These are phyloP conservation scores for Diaporthe sp. DNA, from an alignment of 2,329 filamentous ascomycete species.

Conservation along the genomic window DNA sequence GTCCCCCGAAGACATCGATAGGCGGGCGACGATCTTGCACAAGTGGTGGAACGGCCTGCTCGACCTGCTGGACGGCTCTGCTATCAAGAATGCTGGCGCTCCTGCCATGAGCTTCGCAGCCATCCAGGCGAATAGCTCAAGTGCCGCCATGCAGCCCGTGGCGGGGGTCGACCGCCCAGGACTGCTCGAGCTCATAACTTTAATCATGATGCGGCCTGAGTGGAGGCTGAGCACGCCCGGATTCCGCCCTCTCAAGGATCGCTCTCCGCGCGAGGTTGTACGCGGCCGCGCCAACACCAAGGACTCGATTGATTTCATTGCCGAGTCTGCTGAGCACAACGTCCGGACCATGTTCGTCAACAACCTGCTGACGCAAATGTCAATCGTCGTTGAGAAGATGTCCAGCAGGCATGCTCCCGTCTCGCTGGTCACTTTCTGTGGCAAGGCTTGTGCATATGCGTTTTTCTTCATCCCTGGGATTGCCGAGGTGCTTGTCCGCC, in stretches of 20 bases:
- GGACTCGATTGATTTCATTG: conserved; percentile 74
- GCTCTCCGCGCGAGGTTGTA: conserved; percentile 61
- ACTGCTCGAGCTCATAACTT: conserved; percentile 82
- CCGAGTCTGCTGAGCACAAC: conserved; percentile 85
- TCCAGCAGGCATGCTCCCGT: conserved; percentile 77
- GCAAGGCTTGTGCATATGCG: conserved; percentile 91
- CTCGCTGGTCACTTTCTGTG: conserved; percentile 85
- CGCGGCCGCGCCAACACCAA: conserved; percentile 68
- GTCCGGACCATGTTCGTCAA: conserved; percentile 88
- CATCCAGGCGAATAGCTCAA: conserved; percentile 41
- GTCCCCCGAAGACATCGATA: conserved; percentile 85
- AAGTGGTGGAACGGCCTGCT: conserved; percentile 91
- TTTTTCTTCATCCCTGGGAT: conserved; percentile 94
- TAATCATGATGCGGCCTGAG: conserved; percentile 90
- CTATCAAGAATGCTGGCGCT: conserved; percentile 44
- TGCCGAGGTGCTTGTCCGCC: conserved; percentile 83
- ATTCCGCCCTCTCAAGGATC: conserved; percentile 73
- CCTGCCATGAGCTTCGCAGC: conserved; percentile 42
- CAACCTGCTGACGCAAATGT: conserved; percentile 86
- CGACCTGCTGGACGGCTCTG: conserved; percentile 82
- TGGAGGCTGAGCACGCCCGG: conserved; percentile 83
- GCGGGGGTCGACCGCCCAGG: conserved; percentile 86
- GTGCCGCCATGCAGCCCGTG: conserved; percentile 76
- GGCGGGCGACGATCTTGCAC: conserved; percentile 82
- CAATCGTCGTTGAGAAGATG: conserved; percentile 90